phyloP scores from a whole-genome alignment of 805 yeast genomes.

The Metschnikowia cerradonensis region DNA sequence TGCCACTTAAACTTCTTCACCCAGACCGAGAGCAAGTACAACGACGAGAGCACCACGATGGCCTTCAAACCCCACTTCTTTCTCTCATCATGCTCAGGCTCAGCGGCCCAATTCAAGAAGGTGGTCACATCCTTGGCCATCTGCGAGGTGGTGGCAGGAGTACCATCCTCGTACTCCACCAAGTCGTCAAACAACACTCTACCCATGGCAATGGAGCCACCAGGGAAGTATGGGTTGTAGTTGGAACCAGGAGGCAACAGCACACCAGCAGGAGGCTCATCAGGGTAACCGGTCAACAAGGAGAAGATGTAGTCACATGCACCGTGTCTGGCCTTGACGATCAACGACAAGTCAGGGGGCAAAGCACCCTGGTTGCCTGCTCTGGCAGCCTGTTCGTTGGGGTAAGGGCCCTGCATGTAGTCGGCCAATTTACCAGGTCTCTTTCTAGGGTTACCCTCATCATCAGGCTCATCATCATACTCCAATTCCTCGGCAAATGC shows the following conservation, averaged over 20 bases:
- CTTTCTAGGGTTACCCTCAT: constrained; percentile 95
- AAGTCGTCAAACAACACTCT: constrained; percentile 95
- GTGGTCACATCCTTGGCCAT: constrained; percentile 98
- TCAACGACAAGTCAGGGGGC: constrained; percentile 96
- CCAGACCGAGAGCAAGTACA: constrained; percentile 81
- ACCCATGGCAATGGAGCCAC: constrained; percentile 99
- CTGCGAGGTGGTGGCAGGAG: constrained; percentile 97
- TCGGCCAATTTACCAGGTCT: constrained; percentile 98
- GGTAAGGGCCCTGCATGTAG: constrained; percentile 90
- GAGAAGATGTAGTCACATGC: constrained; percentile 94
- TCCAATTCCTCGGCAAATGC: constrained; percentile 94
- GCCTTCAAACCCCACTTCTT: constrained; percentile 96
- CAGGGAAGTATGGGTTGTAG: constrained; percentile 99
- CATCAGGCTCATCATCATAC: constrained; percentile 95
- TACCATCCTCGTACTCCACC: constrained; percentile 98
- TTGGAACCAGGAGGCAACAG: constrained; percentile 87
- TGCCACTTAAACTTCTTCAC: constrained; percentile 99
- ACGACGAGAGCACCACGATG: constrained; percentile 67
- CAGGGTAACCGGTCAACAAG: constrained; percentile 96
- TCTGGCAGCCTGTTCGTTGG: constrained; percentile 98
- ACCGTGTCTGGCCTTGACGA: constrained; percentile 99
- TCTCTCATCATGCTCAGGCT: constrained; percentile 98
- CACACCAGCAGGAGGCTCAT: constrained; percentile 98
- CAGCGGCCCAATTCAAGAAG: constrained; percentile 97
- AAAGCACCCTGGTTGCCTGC: constrained; percentile 99